Evolutionary conservation across 192 early-diverging fungal species (phyloP).

Genomic region (Martensiomyces pterosporus): DNA sequence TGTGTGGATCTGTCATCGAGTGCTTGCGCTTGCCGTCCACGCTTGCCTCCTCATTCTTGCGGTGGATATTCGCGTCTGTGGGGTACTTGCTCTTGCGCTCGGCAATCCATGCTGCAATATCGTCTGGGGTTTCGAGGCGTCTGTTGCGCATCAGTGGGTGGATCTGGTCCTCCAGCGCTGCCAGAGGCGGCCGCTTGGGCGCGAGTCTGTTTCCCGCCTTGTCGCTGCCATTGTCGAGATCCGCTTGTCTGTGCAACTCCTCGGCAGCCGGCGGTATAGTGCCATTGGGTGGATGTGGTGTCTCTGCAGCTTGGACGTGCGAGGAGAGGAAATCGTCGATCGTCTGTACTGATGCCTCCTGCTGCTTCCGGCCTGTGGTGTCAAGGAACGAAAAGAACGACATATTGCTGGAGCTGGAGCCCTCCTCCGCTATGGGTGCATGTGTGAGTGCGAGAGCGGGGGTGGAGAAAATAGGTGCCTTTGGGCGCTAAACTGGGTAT

Average conservation of each 20-base stretch:
- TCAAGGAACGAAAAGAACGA: constrained; percentile 4
- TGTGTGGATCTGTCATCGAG: too few relatives aligned
- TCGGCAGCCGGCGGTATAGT: too few relatives aligned
- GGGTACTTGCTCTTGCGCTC: constrained; percentile 78
- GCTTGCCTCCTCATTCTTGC: constrained; percentile 45
- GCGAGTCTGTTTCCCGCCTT: too few relatives aligned
- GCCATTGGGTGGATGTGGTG: not conserved
- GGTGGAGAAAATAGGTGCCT: too few relatives aligned
- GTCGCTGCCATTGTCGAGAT: too few relatives aligned
- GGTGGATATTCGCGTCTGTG: constrained; percentile 60
- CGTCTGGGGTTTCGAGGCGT: constrained; percentile 60
- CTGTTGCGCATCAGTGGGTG: constrained; percentile 45
- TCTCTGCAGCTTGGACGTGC: not conserved
- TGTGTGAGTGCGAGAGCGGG: too few relatives aligned
- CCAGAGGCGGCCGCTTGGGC: too few relatives aligned
- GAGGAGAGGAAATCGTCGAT: constrained; percentile 3
- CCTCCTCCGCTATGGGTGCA: too few relatives aligned
- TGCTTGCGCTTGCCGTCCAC: constrained; percentile 16
- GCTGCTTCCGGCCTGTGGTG: too few relatives aligned
- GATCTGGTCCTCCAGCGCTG: constrained; percentile 14
- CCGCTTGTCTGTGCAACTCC: too few relatives aligned
- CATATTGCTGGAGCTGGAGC: too few relatives aligned
- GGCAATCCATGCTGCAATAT: constrained; percentile 78
- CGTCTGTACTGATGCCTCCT: not conserved
- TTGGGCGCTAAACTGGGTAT: too few relatives aligned